Evolutionary conservation across 2,329 filamentous ascomycete genomes (phyloP), one percentile per base, ranked within the genome.

Genomic region (Sporothrix globosa): DNA sequence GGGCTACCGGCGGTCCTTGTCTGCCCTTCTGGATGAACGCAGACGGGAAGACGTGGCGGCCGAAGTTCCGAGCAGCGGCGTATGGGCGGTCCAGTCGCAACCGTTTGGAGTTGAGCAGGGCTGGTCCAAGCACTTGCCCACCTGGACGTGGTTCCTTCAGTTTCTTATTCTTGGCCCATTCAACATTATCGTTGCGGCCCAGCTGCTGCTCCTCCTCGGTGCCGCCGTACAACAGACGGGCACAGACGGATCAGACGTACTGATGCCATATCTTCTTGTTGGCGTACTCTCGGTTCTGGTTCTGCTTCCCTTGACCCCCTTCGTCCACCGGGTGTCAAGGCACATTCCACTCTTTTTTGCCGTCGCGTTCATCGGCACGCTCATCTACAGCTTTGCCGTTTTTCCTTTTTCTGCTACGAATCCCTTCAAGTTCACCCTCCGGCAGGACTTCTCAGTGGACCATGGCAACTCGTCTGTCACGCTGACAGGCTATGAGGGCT

Each of bases 121-220:
- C 17, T 99, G 96, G 96, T 97, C 93, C 67, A 86, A 86, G 4
- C 85, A 85, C 50, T 82, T 98, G 69, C 92, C 93, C 0, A 87
- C 86, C 58, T 97, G 91, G 91, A 89, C 91, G 21, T 99, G 96
- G 96, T 80, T 96, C 54, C 75, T 97, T 21, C 94, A 99, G 76
- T 90, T 97, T 74, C 82, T 98, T 3, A 77, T 97, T 19, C 82
- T 96, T 11, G 91, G 88, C 0, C 93, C 94, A 0, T 87, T 97
- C 68, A 87, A 90, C 63, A 83, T 97, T 60, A 90, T 96, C 72
- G 79, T 98, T 24, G 81, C 92, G 19, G 92, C 90, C 0, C 93
- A 97, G 76, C 84, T 94, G 34, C 91, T 87, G 1, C 84, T 98
- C 3, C 81, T 95, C 14, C 78, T 92, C 19, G 92, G 90, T 4